phyloP scores from a whole-genome alignment of 2,329 filamentous ascomycete species.

The Scedosporium aurantiacum region DNA sequence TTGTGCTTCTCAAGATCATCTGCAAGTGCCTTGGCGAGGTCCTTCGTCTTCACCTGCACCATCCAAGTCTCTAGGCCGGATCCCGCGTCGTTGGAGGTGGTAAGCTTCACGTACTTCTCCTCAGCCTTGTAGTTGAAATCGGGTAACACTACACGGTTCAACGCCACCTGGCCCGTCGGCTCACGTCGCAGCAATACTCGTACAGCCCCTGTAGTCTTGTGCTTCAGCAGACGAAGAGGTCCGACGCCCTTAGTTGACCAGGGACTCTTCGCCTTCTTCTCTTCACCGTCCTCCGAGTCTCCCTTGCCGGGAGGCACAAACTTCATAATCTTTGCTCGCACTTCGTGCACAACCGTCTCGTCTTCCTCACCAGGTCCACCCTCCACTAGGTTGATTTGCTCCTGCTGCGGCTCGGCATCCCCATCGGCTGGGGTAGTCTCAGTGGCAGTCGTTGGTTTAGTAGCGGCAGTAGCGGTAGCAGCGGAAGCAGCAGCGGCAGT shows the following conservation, averaged over 20 bases:
- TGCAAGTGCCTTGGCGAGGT: slow-evolving; percentile 43
- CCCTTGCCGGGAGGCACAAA: slow-evolving; percentile 38
- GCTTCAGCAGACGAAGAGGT: slow-evolving; percentile 58
- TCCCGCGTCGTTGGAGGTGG: slow-evolving; percentile 45
- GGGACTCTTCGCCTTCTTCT: slow-evolving; percentile 34
- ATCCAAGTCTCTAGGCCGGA: slow-evolving; percentile 58
- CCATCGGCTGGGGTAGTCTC: slow-evolving; percentile 28
- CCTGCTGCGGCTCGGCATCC: slow-evolving; percentile 44
- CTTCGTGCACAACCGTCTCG: slow-evolving; percentile 59
- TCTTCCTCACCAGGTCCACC: slow-evolving; percentile 60
- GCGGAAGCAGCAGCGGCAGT: not conserved
- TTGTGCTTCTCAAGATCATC: slow-evolving; percentile 42
- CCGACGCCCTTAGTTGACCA: slow-evolving; percentile 66
- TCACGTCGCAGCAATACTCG: slow-evolving; percentile 65
- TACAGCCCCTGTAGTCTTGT: slow-evolving; percentile 56
- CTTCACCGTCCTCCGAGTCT: slow-evolving; percentile 29
- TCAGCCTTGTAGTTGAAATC: slow-evolving; percentile 51
- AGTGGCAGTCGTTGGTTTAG: not conserved
- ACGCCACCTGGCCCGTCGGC: slow-evolving; percentile 59
- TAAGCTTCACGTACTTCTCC: slow-evolving; percentile 49
- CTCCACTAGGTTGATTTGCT: slow-evolving; percentile 59
- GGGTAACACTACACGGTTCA: slow-evolving; percentile 58
- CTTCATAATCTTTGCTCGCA: slow-evolving; percentile 59
- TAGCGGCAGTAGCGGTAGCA: not conserved
- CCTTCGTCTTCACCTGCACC: slow-evolving; percentile 57